Base-by-base conservation (phyloP, 2,329 filamentous ascomycete species). In the Phoma sp. region DNA sequence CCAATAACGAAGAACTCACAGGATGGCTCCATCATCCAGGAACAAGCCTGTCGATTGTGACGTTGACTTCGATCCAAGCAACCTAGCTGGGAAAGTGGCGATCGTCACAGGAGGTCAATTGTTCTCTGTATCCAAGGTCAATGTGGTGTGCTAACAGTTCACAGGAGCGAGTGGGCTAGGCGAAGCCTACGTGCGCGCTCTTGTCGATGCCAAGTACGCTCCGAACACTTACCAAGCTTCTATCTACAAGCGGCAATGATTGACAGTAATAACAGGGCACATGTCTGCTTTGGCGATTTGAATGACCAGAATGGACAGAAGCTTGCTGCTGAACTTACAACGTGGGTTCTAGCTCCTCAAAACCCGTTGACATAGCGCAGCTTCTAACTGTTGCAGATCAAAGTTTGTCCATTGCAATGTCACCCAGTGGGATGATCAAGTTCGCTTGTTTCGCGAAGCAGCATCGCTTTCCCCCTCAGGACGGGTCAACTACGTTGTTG, bases 41-140 rank as follows among this genome's bases (percentile, higher is more conserved):
- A 42, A 32, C 28, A 21, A 42, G 28, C 40, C 28, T 23, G 17
- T 42, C 40, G 18, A 33, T 10, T 50, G 47, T 38, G 38, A 50
- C 14, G 17, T 53, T 29, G 43, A 48, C 2, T 34, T 43, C 23
- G 18, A 37, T 20, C 18, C 21, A 4, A 23, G 23, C 26, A 46
- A 40, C 20, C 12, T 55, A 21, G 46, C 39, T 9, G 52, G 39
- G 2, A 49, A 55, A 21, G 26, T 45, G 3, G 52, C 28, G 14
- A 49, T 55, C 17, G 46, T 55, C n/a, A 55, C 52, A 3, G 52
- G 52, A 38, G 46, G 45, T 49, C 23, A 38, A 30, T 12, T 45
- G 14, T 20, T 25, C n/a, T n/a, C 29, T 33, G 12, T 14, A 25
- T 17, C 32, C 32, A 18, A 28, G 5, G 10, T 23, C 10, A 7